phyloP scores from a whole-genome alignment of 495 filamentous ascomycete species.

The Podospora bellae-mahoneyi region DNA sequence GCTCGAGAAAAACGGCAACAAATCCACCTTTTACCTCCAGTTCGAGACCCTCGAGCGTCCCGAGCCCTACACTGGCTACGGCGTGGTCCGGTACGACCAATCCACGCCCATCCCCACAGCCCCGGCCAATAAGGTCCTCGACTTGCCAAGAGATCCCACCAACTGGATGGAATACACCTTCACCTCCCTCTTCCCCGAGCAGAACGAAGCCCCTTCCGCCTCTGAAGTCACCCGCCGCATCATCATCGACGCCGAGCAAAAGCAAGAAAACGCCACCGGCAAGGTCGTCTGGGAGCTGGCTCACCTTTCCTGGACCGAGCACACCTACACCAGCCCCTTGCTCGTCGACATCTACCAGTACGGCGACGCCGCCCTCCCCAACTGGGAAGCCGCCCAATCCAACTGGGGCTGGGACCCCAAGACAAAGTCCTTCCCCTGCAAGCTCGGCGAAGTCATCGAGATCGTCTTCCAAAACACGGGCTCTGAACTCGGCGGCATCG shows the following conservation, averaged over 20 bases:
- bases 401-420: slow-evolving; percentile 54
- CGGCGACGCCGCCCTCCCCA: slow-evolving; percentile 37
- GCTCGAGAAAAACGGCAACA: slow-evolving; percentile 41
- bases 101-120: slow-evolving; percentile 15
- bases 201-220: slow-evolving; percentile 42
- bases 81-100: slow-evolving; percentile 48
- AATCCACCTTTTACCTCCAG: slow-evolving; percentile 52
- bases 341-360: slow-evolving; percentile 55
- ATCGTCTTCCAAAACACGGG: slow-evolving; percentile 56
- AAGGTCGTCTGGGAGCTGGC: slow-evolving; percentile 26
- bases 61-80: slow-evolving; percentile 45
- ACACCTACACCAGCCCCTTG: slow-evolving; percentile 42
- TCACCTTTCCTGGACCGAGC: slow-evolving; percentile 48
- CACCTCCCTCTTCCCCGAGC: slow-evolving; percentile 35
- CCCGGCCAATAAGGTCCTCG: slow-evolving; percentile 33
- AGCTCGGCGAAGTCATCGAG: slow-evolving; percentile 60
- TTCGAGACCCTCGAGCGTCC: slow-evolving; percentile 51
- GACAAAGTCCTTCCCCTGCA: slow-evolving; percentile 49
- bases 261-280: slow-evolving; percentile 18
- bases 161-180: slow-evolving; percentile 56
- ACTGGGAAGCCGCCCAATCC: slow-evolving; percentile 41
- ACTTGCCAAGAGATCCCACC: slow-evolving; percentile 39
- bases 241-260: slow-evolving; percentile 40
- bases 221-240: slow-evolving; percentile 54
- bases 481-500: slow-evolving; percentile 35